Evolutionary conservation across 169 alveolate genomes (phyloP), one percentile per base, ranked within the genome.

Genomic region (Plasmodium knowlesi): DNA sequence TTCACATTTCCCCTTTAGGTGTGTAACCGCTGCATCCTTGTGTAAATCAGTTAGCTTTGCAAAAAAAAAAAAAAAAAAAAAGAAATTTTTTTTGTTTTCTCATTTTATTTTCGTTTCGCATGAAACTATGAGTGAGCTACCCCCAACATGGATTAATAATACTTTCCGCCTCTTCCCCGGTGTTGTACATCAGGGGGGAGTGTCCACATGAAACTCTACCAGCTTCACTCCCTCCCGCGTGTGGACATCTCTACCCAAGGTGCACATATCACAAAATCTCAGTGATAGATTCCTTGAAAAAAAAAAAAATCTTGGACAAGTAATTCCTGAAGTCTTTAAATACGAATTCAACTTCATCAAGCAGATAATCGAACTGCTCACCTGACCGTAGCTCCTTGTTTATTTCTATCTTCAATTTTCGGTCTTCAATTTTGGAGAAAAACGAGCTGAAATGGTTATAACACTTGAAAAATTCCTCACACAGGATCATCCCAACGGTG

Each of bases 401-500:
- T 74, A 86, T 50, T 28, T 50, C 30, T 43, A 73, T 32, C 32
- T 74, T 86, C 46, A 86, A 74, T 86, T 86, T 86, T 2, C 19
- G 54, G 43, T 86, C 80, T 86, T 86, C 93, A 25, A 86, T 86
- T 30, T 34, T 50, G 28, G 41, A 32, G 57, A 86, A 86, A 43
- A 16, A 76, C 14, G 84, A 39, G 71, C 80, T 86, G 32, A 86
- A 86, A 43, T 73, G 85, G 3, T 39, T 41, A 32, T 86, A 86
- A 73, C 93, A 86, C 22, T 73, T 86, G 46, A 86, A 86, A 61
- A 86, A 86, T 76, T 86, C 93, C 25, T 74, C 41, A 39, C 84
- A 73, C 19, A 86, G 9, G 12, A 86, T 74, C 28, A 37, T 37
- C 22, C 73, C 85, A 32, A 50, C 67, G 22, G 22, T 34, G 57